Percentiles rank a stretch among this genome's conserved stretches.
Evolutionary conservation across 441 rosid genomes (phyloP).

Genomic region (Adansonia grandidieri): DNA sequence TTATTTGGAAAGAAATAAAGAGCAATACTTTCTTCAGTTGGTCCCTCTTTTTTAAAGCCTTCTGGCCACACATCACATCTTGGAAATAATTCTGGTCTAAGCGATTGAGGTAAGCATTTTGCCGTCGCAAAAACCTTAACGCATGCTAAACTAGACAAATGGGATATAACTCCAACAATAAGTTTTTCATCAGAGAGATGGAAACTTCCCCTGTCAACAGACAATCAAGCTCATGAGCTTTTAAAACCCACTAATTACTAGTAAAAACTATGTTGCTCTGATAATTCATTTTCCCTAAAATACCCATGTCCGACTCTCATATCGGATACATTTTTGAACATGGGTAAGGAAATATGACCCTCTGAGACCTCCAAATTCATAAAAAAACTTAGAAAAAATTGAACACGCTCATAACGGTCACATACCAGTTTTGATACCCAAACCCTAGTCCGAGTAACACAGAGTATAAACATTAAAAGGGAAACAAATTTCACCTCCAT

Average conservation of each 20-base stretch:
- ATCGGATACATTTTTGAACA: too few species aligned
- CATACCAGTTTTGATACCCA: too few species aligned
- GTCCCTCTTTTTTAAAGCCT: slow-evolving; percentile 52
- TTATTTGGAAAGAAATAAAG: slow-evolving; percentile 64
- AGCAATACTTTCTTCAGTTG: slow-evolving; percentile 55
- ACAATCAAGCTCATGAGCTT: slow-evolving; percentile 20
- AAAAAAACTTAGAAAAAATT: too few species aligned
- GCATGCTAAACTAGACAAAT: slow-evolving; percentile 72
- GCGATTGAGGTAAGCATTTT: slow-evolving; percentile 42
- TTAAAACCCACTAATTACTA: neutral
- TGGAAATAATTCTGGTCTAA: slow-evolving; percentile 56
- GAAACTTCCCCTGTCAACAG: slow-evolving; percentile 59
- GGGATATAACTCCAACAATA: slow-evolving; percentile 54
- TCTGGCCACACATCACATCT: slow-evolving; percentile 63
- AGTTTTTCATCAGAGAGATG: slow-evolving; percentile 30
- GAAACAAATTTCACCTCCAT: slow-evolving; percentile 58
- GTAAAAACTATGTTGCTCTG: too few species aligned
- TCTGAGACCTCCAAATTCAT: too few species aligned
- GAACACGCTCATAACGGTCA: too few species aligned
- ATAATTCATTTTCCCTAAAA: too few species aligned
- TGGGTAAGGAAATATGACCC: too few species aligned
- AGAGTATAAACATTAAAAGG: slow-evolving; percentile 18
- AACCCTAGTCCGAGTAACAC: too few species aligned
- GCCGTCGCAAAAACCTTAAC: slow-evolving; percentile 51
- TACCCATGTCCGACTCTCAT: too few species aligned